phyloP scores from a whole-genome alignment of 202 grass and related monocot genomes.

The Elaeis oleifera region DNA sequence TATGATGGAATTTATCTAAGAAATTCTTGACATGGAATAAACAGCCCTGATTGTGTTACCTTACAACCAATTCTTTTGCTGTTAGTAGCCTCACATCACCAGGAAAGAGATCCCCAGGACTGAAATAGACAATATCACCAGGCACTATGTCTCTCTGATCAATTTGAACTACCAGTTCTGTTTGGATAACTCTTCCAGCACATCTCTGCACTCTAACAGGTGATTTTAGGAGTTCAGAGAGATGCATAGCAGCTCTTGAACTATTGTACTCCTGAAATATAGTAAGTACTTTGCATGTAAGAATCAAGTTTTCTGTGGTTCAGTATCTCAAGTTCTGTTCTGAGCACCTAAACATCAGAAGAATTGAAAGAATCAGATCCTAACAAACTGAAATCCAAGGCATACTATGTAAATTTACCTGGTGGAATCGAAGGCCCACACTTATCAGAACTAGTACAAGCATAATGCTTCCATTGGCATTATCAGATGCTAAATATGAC shows the following conservation, averaged over 20 bases:
- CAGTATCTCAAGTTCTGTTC: no score
- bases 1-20: neutral
- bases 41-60: conserved; percentile 12
- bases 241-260: conserved; percentile 29
- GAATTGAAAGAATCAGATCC: neutral
- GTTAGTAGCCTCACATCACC: conserved; percentile 32
- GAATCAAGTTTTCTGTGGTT: no score
- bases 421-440: conserved; percentile 28
- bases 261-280: conserved; percentile 35
- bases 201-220: conserved; percentile 37
- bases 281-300: neutral
- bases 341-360: neutral
- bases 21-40: neutral
- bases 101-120: conserved; percentile 36
- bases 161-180: conserved; percentile 33
- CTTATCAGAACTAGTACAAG: conserved; percentile 29
- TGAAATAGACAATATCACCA: conserved; percentile 43
- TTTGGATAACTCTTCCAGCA: conserved; percentile 29
- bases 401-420: conserved; percentile 15
- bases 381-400: neutral
- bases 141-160: conserved; percentile 37
- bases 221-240: conserved; percentile 27
- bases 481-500: conserved; percentile 32
- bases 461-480: conserved; percentile 36
- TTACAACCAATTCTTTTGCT: conserved; percentile 35